Evolutionary conservation across 192 early-diverging fungal genomes (phyloP), one percentile per base, ranked within the genome.

Genomic region (Rhizophlyctis rosea): DNA sequence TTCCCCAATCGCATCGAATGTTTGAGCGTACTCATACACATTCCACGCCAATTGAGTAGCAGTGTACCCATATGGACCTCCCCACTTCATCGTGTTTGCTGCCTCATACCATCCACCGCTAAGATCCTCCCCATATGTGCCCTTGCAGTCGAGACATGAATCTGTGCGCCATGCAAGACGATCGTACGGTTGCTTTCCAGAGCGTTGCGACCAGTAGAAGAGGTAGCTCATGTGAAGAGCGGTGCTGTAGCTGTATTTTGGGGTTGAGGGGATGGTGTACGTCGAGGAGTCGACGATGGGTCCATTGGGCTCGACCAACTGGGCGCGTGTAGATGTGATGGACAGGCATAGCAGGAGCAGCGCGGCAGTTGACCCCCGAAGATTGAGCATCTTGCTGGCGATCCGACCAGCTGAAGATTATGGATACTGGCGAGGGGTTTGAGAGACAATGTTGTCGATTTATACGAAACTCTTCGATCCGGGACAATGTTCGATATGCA

Each of bases 1-100:
- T 54, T 71, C 59, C 28, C 48, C 48, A 32, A 69, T 39, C 21
- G 53, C 47, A 24, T 79, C 71, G 62, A 81, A 62, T 11, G 79
- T 64, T 23, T 76, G 74, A 13, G 59, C 68, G 64, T 69, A 81
- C 34, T 68, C 57, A 28, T 65, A 61, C 23, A 82, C 67, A 61
- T 79, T 81, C 64, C 77, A 82, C 9, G 73, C 76, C 44, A 81
- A 58, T 48, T 78, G 76, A 18, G 62, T 69, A 21, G 62, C 71
- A 21, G 79, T 76, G 55, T 65, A 81, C 5, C 59, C 79, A 16
- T 79, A 60, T 0, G 81, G 81, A 7, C 74, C 62, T 35, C 81
- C 81, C 79, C 79, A 82, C 32, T 82, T 82, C 79, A 82, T 81
- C 4, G 81, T 81, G 58, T 82, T 82, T 16, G 81, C 79, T 33